phyloP scores from a whole-genome alignment of 2,329 filamentous ascomycete genomes.

The Aspergillus fructus region DNA sequence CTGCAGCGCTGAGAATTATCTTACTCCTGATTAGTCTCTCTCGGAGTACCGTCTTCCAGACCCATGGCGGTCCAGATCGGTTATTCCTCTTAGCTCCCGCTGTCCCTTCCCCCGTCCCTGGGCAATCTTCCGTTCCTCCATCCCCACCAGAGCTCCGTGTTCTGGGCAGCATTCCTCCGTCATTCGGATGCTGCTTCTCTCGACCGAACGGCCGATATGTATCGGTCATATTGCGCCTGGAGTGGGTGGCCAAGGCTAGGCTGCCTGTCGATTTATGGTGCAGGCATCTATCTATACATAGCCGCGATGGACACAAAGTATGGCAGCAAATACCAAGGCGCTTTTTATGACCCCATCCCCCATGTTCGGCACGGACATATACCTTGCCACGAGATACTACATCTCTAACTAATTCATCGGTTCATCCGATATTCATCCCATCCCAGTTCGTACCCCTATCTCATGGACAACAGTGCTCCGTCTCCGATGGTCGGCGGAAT shows the following conservation, averaged over 20 bases:
- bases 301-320: not conserved
- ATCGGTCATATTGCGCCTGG: not conserved
- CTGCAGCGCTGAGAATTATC: conserved; percentile 6
- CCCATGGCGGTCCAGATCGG: conserved; percentile 12
- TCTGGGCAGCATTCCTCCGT: conserved; percentile 8
- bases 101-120: conserved; percentile 5
- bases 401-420: not conserved
- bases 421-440: not conserved
- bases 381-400: not conserved
- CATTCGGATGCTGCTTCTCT: conserved; percentile 3
- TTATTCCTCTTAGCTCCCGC: conserved; percentile 14
- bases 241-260: not conserved
- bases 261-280: not conserved
- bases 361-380: not conserved
- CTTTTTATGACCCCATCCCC: not conserved
- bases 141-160: not conserved
- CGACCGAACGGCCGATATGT: not conserved
- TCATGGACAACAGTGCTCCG: conserved; percentile 7
- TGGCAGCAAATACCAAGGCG: not conserved
- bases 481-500: conserved; percentile 11
- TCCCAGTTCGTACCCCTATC: not conserved
- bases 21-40: conserved; percentile 3
- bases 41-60: conserved; percentile 12
- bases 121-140: not conserved
- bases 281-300: not conserved